phyloP scores from a whole-genome alignment of 2,329 filamentous ascomycete species.

The Fusarium sulawesiense region DNA sequence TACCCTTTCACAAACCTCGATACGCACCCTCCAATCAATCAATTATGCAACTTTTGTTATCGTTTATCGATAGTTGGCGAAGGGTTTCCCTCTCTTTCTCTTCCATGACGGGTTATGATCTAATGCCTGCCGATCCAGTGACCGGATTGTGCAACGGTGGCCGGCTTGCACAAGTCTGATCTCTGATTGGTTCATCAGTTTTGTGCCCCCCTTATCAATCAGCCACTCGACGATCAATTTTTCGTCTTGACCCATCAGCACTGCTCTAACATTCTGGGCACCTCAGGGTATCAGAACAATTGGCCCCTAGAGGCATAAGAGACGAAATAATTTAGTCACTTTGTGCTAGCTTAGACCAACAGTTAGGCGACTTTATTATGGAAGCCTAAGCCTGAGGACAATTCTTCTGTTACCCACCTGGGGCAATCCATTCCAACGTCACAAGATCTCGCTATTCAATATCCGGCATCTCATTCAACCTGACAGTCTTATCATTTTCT shows the following conservation, averaged over 20 bases:
- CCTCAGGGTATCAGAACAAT: no score
- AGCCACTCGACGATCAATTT: conserved; percentile 21
- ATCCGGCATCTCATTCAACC: neutral
- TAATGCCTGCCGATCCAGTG: conserved; percentile 41
- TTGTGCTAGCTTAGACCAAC: no score
- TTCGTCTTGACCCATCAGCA: conserved; percentile 29
- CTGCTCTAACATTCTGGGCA: conserved; percentile 11
- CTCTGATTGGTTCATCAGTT: conserved; percentile 20
- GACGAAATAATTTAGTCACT: no score
- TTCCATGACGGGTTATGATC: conserved; percentile 38
- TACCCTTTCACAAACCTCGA: conserved; percentile 2
- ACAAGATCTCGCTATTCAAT: conserved; percentile 1
- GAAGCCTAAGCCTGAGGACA: no score
- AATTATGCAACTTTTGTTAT: conserved; percentile 27
- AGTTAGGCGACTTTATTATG: no score
- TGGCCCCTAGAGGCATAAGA: no score
- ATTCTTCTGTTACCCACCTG: no score
- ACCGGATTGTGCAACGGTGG: conserved; percentile 30
- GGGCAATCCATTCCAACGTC: conserved; percentile 1
- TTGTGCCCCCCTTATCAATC: conserved; percentile 38
- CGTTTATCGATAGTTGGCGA: conserved; percentile 11
- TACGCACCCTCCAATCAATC: neutral
- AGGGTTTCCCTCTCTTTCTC: conserved; percentile 22
- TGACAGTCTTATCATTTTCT: neutral
- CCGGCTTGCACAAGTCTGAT: neutral